phyloP scores from a whole-genome alignment of 257 asterid species.

The Phtheirospermum japonicum region DNA sequence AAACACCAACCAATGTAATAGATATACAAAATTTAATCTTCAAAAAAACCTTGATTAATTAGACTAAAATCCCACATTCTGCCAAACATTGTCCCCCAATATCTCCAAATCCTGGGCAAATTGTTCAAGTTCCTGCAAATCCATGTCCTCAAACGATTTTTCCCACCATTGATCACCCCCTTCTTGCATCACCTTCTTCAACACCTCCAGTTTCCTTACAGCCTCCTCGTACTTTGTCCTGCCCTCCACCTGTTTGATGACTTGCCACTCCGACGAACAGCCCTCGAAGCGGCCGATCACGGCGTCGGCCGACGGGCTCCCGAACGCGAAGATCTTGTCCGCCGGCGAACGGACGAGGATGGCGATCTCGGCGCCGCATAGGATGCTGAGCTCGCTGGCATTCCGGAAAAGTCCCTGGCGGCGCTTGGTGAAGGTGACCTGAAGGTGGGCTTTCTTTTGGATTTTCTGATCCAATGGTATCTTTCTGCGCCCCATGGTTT shows the following conservation, averaged over 20 bases:
- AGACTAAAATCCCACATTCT: too few species aligned
- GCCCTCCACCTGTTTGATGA: background rate
- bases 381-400: slow-evolving; percentile 37
- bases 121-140: slow-evolving; percentile 44
- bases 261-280: background rate
- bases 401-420: slow-evolving; percentile 38
- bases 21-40: too few species aligned
- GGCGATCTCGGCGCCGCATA: slow-evolving; percentile 30
- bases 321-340: slow-evolving; percentile 27
- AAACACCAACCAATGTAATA: too few species aligned
- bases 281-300: slow-evolving; percentile 22
- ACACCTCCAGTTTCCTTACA: slow-evolving; percentile 27
- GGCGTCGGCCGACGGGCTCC: slow-evolving; percentile 27
- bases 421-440: slow-evolving; percentile 37
- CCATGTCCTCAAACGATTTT: slow-evolving; percentile 23
- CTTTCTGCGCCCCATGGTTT: slow-evolving; percentile 36
- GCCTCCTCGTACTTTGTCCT: slow-evolving; percentile 29
- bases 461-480: slow-evolving; percentile 36
- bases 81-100: slow-evolving; percentile 26
- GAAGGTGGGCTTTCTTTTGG: slow-evolving; percentile 24
- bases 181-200: slow-evolving; percentile 15
- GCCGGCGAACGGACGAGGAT: slow-evolving; percentile 40
- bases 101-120: slow-evolving; percentile 31
- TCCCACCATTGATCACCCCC: slow-evolving; percentile 55
- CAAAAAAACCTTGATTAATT: too few species aligned